Evolutionary conservation across 805 yeast species (phyloP), one percentile per base, ranked within the genome.

Genomic region (Kodamaea sagamina): DNA sequence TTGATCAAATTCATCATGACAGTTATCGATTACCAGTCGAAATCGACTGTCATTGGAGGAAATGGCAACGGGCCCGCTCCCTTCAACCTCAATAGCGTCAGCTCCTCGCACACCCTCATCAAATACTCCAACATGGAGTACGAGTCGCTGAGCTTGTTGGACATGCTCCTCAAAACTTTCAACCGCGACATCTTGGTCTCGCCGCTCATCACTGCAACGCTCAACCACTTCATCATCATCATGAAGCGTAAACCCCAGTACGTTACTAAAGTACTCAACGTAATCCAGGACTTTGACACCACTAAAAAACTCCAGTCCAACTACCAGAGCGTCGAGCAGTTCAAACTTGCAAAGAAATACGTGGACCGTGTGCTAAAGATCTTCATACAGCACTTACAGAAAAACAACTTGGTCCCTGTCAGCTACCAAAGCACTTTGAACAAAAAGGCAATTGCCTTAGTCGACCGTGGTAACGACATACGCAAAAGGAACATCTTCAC

Each of bases 101-200:
- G 72, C 15, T 61, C 75, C 0, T 74, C 70, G 43, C 97, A 92
- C 56, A 79, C 89, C 1, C 76, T 86, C 31, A 71, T 89, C 34
- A 77, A 78, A 41, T 69, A 68, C 27, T 51, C 63, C 7, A 60
- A 68, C 16, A 63, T 89, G 48, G 89, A 84, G 50, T 78, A 84
- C 5, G 96, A 90, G 58, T 57, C 90, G 0, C 76, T 74, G 42
- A 81, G 75, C 3, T 66, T 86, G 43, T 65, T 93, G 26, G 96
- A 89, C 51, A 61, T 79, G 26, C 59, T 92, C 22, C 65, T 89
- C 36, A 67, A 71, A 35, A 67, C 75, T 12, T 67, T 90, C 42
- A 68, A 72, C 31, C 81, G 75, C 25, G 85, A 80, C 62, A 71
- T 81, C 39, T 49, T 71, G 36, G 71, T 84, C 9, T 50, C 71